Conservation (phyloP, 2,329 filamentous ascomycete genomes). For the Metarhizium robertsii region DNA sequence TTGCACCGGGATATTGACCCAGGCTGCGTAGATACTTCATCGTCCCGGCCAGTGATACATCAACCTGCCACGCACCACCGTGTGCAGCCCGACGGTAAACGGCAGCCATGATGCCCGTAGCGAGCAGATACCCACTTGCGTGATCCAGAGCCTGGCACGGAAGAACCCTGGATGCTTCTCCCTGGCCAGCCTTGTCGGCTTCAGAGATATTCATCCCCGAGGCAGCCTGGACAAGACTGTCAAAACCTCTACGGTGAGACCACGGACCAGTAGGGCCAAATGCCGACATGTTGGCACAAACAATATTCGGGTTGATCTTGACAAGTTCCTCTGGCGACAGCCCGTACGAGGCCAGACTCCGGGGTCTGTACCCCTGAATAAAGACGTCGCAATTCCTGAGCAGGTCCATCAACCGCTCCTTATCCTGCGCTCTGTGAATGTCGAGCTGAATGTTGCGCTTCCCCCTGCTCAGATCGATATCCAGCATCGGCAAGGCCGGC, state of each 20-base stretch:
- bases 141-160: constrained; percentile 51
- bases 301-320: constrained; percentile 30
- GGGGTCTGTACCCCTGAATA: constrained; percentile 46
- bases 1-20: constrained; percentile 35
- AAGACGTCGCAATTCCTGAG: constrained; percentile 53
- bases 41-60: constrained; percentile 44
- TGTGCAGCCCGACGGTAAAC: constrained; percentile 34
- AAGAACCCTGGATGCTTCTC: constrained; percentile 7
- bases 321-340: constrained; percentile 23
- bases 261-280: constrained; percentile 36
- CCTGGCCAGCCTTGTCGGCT: constrained; percentile 28
- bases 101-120: constrained; percentile 41
- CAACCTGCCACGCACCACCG: constrained; percentile 37
- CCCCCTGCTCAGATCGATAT: constrained; percentile 57
- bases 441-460: constrained; percentile 56
- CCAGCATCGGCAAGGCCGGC: constrained; percentile 55
- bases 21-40: constrained; percentile 47
- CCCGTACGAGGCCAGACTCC: constrained; percentile 14
- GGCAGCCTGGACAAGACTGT: constrained; percentile 42
- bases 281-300: constrained; percentile 43
- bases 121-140: constrained; percentile 43
- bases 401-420: constrained; percentile 43
- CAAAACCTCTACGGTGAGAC: constrained; percentile 39
- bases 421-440: constrained; percentile 40
- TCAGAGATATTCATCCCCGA: constrained; percentile 47